A percentile compares a stretch with the other conserved stretches of the same genome.
Conservation (phyloP, 768 basidiomycete species). For the Gymnopilus dilepis region DNA sequence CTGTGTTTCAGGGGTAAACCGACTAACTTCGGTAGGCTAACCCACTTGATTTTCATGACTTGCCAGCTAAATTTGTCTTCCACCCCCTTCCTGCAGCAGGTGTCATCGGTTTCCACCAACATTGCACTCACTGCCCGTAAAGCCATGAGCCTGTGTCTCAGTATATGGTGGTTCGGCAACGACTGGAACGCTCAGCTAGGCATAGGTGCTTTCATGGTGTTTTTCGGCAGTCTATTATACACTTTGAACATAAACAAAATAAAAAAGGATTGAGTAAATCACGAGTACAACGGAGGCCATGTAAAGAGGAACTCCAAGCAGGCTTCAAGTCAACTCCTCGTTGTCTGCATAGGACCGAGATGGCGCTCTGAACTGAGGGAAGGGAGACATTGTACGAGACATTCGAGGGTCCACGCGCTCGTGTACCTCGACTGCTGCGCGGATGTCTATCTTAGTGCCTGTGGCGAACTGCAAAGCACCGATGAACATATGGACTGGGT, state of each 20-base stretch:
- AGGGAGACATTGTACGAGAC: not conserved
- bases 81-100: slow-evolving; percentile 48
- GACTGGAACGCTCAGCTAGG: slow-evolving; percentile 71
- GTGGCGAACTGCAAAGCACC: not conserved
- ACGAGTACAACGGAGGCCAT: not conserved
- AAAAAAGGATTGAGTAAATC: slow-evolving; percentile 29
- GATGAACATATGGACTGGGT: not conserved
- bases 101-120: slow-evolving; percentile 83
- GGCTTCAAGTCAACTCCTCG: not conserved
- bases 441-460: not conserved
- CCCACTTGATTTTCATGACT: not conserved
- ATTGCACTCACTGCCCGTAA: slow-evolving; percentile 82
- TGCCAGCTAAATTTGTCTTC: not conserved
- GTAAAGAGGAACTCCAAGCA: not conserved
- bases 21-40: slow-evolving; percentile 71
- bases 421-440: not conserved
- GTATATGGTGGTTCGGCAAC: slow-evolving; percentile 85
- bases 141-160: slow-evolving; percentile 78
- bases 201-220: slow-evolving; percentile 75
- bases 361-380: not conserved
- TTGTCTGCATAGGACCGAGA: not conserved
- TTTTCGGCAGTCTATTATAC: slow-evolving; percentile 69
- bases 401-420: not conserved
- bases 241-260: slow-evolving; percentile 34
- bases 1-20: slow-evolving; percentile 86